Evolutionary conservation across 352 stramenopile genomes (phyloP), one percentile per base, ranked within the genome.

Genomic region (Globisporangium viniferum): DNA sequence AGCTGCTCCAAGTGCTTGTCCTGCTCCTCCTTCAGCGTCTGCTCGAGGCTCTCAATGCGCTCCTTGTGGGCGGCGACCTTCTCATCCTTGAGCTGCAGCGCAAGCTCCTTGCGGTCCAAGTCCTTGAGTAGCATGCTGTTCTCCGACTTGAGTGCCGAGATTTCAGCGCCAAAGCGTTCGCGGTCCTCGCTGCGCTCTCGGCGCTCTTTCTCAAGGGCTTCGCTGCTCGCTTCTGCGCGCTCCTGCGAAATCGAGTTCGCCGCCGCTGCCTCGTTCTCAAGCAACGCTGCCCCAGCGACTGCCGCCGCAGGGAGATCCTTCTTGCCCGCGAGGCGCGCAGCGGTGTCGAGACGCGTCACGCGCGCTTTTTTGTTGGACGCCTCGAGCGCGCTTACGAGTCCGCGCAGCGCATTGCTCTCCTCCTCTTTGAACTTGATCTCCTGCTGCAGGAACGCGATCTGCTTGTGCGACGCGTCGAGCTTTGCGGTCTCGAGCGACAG

Each of bases 351-450:
- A 20, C 87, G 82, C 49, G 84, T 84, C 12, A 74, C 79, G n/a
- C 86, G 80, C 49, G 87, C 82, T 51, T 94, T 94, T 68, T 94
- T 94, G 59, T 86, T 91, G n/a, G 83, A 83, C 0, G 82, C 78
- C 68, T 95, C 87, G 18, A 95, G 73, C 36, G 85, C 85, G 48
- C 73, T 89, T 62, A 95, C 85, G 27, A 95, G 79, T 0, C 84
- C 83, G 5, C 84, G 67, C 59, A 95, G 69, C n/a, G 85, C 87
- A 36, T 84, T 78, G 59, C 78, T 86, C 66, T 95, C 87, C 59
- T 93, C 87, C 56, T 91, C 85, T 65, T 93, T 93, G 60, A 93
- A 93, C 72, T 91, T 90, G 67, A 93, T 89, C 68, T 93, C 83
- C 71, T 95, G 83, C 69, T 95, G 84, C 59, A 93, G 66, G 57